phyloP scores from a whole-genome alignment of 2,329 filamentous ascomycete species.

The Orbilia ellipsospora region DNA sequence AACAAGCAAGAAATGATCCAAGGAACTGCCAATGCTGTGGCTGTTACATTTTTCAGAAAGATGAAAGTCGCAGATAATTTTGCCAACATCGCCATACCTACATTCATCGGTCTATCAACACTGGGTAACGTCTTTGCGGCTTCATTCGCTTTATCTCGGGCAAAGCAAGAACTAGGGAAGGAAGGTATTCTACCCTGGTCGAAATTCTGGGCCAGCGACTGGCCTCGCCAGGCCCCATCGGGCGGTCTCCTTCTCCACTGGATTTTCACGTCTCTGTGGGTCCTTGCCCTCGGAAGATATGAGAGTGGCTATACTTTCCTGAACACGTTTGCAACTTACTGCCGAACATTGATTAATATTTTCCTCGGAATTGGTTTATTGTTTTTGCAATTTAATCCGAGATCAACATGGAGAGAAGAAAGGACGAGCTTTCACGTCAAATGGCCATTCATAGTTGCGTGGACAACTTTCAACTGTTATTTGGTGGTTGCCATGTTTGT shows the following conservation, averaged over 20 bases:
- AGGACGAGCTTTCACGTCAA: slow-evolving; percentile 66
- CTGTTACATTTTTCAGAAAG: slow-evolving; percentile 71
- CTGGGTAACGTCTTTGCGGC: slow-evolving; percentile 73
- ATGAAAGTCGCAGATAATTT: slow-evolving; percentile 68
- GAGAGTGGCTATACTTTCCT: slow-evolving; percentile 74
- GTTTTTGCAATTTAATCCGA: slow-evolving; percentile 64
- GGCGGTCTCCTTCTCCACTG: slow-evolving; percentile 73
- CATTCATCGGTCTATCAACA: slow-evolving; percentile 72
- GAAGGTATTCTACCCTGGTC: slow-evolving; percentile 76
- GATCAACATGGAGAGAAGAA: slow-evolving; percentile 65
- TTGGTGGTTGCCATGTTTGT: slow-evolving; percentile 69
- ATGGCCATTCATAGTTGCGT: slow-evolving; percentile 66
- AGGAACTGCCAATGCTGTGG: slow-evolving; percentile 68
- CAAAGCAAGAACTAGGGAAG: slow-evolving; percentile 70
- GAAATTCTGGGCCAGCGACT: slow-evolving; percentile 75
- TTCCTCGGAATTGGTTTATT: slow-evolving; percentile 68
- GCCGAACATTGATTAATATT: slow-evolving; percentile 69
- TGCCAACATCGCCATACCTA: slow-evolving; percentile 66
- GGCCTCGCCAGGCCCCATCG: slow-evolving; percentile 74
- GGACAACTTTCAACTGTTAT: slow-evolving; percentile 67
- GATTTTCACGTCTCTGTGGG: slow-evolving; percentile 73
- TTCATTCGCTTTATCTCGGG: slow-evolving; percentile 70
- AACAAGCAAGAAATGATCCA: slow-evolving; percentile 70
- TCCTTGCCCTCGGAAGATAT: slow-evolving; percentile 74
- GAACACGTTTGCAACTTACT: slow-evolving; percentile 64